Evolutionary conservation across 306 rosid species (phyloP).

Genomic region (Acacia melanoxylon): DNA sequence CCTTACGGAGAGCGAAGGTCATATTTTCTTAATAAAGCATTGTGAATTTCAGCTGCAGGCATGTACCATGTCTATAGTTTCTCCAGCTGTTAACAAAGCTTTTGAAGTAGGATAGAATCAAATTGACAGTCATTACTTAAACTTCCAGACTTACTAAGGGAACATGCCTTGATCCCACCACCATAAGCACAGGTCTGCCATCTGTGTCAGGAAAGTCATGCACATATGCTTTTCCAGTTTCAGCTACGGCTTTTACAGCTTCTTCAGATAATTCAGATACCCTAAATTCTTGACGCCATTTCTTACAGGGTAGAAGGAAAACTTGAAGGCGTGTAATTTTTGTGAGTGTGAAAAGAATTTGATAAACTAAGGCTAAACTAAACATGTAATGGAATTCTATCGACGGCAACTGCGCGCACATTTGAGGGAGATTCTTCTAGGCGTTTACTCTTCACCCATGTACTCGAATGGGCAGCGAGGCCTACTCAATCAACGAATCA

Average conservation of each 20-base stretch:
- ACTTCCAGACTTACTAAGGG: conserved; percentile 58
- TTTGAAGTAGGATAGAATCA: background rate
- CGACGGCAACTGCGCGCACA: background rate
- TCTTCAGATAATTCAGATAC: conserved; percentile 75
- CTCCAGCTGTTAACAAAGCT: background rate
- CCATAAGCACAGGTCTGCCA: conserved; percentile 78
- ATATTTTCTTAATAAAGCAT: background rate
- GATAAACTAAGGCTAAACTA: background rate
- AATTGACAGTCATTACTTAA: background rate
- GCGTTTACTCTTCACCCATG: background rate
- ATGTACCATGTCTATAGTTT: background rate
- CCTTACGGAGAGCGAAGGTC: conserved; percentile 5
- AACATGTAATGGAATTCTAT: background rate
- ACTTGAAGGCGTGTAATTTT: conserved; percentile 11
- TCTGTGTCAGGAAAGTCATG: conserved; percentile 77
- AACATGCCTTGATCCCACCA: conserved; percentile 77
- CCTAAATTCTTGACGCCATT: conserved; percentile 91
- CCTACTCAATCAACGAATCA: background rate
- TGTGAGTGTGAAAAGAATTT: conserved; percentile 12
- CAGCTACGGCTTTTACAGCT: conserved; percentile 55
- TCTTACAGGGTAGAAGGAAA: conserved; percentile 59
- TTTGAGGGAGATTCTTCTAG: background rate
- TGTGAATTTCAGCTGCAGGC: conserved; percentile 2
- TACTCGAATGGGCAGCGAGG: background rate
- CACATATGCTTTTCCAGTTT: conserved; percentile 80